phyloP scores from a whole-genome alignment of 192 early-diverging fungal species.

The Coemansia sp. region DNA sequence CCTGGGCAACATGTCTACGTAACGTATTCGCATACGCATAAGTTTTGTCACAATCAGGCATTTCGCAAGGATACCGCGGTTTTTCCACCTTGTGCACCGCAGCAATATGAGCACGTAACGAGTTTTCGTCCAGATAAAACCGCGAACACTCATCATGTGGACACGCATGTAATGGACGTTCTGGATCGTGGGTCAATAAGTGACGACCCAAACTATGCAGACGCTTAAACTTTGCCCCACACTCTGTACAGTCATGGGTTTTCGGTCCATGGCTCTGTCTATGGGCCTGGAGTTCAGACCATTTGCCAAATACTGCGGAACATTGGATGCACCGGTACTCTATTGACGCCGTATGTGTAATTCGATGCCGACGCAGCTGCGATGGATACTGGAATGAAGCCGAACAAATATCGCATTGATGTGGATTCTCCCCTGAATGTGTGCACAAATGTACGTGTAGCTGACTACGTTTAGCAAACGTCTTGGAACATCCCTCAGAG shows the following conservation, averaged over 20 bases:
- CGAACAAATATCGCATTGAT: conserved; percentile 30
- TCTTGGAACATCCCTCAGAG: conserved; percentile 20
- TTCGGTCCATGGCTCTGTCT: conserved; percentile 26
- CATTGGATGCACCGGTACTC: conserved; percentile 52
- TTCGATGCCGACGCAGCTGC: conserved; percentile 35
- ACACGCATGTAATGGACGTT: conserved; percentile 35
- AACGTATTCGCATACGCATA: conserved; percentile 36
- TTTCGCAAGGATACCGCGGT: conserved; percentile 24
- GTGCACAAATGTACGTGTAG: conserved; percentile 42
- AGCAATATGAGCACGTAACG: conserved; percentile 28
- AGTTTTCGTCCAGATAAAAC: conserved; percentile 36
- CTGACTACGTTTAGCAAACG: conserved; percentile 54
- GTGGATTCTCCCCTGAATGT: conserved; percentile 46
- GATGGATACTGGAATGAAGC: conserved; percentile 52
- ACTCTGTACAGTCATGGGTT: conserved; percentile 24
- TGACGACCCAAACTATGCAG: conserved; percentile 32
- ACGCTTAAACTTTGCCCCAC: conserved; percentile 29
- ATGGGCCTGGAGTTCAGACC: conserved; percentile 54
- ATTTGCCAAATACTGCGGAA: conserved; percentile 34
- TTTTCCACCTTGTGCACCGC: conserved; percentile 30
- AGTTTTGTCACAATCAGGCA: conserved; percentile 20
- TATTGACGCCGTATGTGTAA: conserved; percentile 16
- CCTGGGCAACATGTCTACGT: conserved; percentile 16
- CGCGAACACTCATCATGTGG: conserved; percentile 37
- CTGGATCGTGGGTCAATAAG: conserved; percentile 30